Percentiles rank a stretch among this genome's conserved stretches.
Evolutionary conservation across 179 eudicot species (phyloP).

Genomic region (Spergularia azorica): DNA sequence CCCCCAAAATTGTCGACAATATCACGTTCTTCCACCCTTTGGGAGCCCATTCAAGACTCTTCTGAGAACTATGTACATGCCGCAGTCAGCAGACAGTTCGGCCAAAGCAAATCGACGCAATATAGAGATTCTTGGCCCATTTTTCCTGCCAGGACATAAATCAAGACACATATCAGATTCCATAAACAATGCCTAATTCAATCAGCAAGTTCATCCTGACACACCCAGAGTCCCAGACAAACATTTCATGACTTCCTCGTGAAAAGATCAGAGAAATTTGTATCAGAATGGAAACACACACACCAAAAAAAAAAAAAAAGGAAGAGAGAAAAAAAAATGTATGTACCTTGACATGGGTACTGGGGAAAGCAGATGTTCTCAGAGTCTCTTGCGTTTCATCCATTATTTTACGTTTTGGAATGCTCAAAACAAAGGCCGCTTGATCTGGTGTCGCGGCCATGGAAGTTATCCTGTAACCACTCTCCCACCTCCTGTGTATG

Average conservation of each 20-base stretch:
- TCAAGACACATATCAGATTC: neutral
- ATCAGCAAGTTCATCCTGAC: neutral
- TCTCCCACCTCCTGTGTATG: slow-evolving; percentile 90
- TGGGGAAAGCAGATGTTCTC: slow-evolving; percentile 88
- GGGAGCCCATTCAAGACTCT: slow-evolving; percentile 25
- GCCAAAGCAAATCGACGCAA: slow-evolving; percentile 74
- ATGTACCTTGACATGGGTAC: slow-evolving; percentile 87
- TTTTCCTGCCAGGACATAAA: slow-evolving; percentile 50
- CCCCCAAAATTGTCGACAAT: slow-evolving; percentile 15
- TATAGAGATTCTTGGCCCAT: slow-evolving; percentile 78
- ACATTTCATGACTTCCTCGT: neutral
- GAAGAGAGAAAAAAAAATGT: neutral
- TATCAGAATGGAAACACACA: neutral
- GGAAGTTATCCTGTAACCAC: slow-evolving; percentile 80
- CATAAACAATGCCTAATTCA: neutral
- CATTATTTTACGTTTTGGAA: slow-evolving; percentile 75
- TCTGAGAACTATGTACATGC: slow-evolving; percentile 36
- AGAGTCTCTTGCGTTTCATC: slow-evolving; percentile 94
- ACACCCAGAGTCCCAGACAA: too few relatives aligned
- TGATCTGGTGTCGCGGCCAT: slow-evolving; percentile 94
- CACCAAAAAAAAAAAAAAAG: neutral
- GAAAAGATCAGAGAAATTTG: neutral
- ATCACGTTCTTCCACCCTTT: slow-evolving; percentile 1
- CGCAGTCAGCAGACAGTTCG: slow-evolving; percentile 68
- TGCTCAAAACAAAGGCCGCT: slow-evolving; percentile 85